phyloP scores from a whole-genome alignment of 2,329 filamentous ascomycete species.

The Pseudogymnoascus sp. region DNA sequence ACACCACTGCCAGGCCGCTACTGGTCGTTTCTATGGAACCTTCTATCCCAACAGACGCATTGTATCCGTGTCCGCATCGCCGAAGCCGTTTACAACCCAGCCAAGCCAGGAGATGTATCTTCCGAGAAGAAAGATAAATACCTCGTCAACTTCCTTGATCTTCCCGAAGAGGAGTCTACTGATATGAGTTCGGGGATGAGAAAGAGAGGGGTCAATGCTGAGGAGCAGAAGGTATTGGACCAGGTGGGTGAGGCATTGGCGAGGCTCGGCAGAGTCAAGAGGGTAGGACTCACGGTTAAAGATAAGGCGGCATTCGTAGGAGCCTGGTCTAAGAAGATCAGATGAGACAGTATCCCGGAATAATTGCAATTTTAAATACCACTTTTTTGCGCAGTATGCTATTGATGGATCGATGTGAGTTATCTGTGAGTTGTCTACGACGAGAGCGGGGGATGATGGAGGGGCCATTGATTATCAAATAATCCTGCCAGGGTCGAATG shows the following conservation, averaged over 20 bases:
- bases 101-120: constrained; percentile 25
- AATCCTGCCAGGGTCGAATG: too few relatives aligned
- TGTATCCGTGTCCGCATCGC: constrained; percentile 87
- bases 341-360: constrained; percentile 14
- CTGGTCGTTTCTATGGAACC: constrained; percentile 69
- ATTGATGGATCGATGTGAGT: background rate
- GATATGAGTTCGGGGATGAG: background rate
- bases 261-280: constrained; percentile 77
- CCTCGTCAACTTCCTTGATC: constrained; percentile 25
- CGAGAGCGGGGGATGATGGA: background rate
- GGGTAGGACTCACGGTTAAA: constrained; percentile 71
- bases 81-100: constrained; percentile 54
- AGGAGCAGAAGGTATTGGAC: constrained; percentile 66
- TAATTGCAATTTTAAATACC: background rate
- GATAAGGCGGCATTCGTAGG: constrained; percentile 79
- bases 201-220: constrained; percentile 22
- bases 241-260: constrained; percentile 77
- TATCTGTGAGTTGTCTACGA: background rate
- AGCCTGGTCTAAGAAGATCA: constrained; percentile 48
- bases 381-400: background rate
- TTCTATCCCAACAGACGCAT: constrained; percentile 77
- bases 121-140: constrained; percentile 29
- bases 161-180: constrained; percentile 22
- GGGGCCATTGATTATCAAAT: too few relatives aligned
- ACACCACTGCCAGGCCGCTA: constrained; percentile 76